Evolutionary conservation across 75 land plant species (phyloP), one percentile per base, ranked within the genome.

Genomic region (Picea glauca): DNA sequence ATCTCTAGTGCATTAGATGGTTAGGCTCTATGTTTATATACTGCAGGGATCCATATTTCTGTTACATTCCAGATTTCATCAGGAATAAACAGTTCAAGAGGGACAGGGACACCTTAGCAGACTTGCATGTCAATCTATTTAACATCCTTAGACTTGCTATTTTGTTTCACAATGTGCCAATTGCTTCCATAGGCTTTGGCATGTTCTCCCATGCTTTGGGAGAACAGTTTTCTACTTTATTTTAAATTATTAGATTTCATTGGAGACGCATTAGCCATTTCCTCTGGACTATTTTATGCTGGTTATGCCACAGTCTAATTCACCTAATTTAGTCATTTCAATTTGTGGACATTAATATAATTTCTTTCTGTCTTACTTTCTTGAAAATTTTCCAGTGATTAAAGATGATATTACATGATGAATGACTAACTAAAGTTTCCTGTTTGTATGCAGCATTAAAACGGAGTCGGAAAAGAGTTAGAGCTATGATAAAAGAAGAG

Each of bases 391-490:
- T 30, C 30, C 32, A 21, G 13, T 20, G 35, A 21, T 31, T 26
- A 75, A 75, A 14, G 59, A 56, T n/a, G 59, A 46, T 20, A 11
- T 23, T 17, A 56, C 13, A 26, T 50, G 14, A 12, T 50, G 14
- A 12, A 3, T 75, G n/a, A 54, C n/a, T 75, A 15, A 75, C 59
- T 15, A 17, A 54, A 4, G 18, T 23, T 60, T 13, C 17, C 1
- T 31, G 46, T 13, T 46, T 62, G 33, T 58, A 15, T 77, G 58
- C 87, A 87, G 86, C 89, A 74, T 74, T 87, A 76, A 76, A 79
- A 17, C 84, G 89, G n/a, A 87, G 89, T 67, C 82, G 83, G 78
- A 85, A 82, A 73, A 87, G 84, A 62, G 80, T 87, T 23, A 81
- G 76, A n/a, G 76, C 81, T 57, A 76, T 82, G 20, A 81, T 87